Evolutionary conservation across 345 rosid species (phyloP), one percentile per base, ranked within the genome.

Genomic region (Rhizophora apiculata): DNA sequence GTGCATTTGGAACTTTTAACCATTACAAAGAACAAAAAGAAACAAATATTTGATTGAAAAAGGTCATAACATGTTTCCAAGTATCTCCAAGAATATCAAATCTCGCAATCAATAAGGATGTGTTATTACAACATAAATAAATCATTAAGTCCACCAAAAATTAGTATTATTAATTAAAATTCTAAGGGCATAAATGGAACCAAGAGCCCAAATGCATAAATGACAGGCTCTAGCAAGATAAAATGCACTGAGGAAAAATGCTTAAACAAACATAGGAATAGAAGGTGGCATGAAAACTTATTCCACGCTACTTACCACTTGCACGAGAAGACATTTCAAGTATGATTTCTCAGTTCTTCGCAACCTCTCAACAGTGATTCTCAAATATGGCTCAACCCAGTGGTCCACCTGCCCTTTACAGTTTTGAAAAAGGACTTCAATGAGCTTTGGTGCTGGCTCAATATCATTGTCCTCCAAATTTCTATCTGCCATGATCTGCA

Each of bases 351-450:
- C 90, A n/a, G 96, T 80, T 68, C 88, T 85, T 46, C 82, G 89
- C 76, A 96, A 83, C 65, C 96, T 84, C 71, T 90, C 95, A 74
- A 92, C 80, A 6, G 96, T 88, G 63, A 96, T 80, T 75, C 90
- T 87, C 63, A 96, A 77, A 81, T 89, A 96, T 78, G 99, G 98
- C 74, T 96, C 99, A 74, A 88, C 84, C 97, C 96, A 96, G 4
- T 84, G 98, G 84, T 96, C 99, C 80, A 96, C 98, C 78, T 90
- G 98, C 62, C 98, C 99, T 82, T 82, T 89, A 81, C 98, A 90
- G 75, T 96, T 92, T 84, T 96, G 99, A 73, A 96, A 89, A 78
- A 96, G 88, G 62, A 96, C 98, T 79, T 92, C 91, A 75, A 96
- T 89, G 69, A 96, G 95, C 84, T 96, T 96, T 74, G 99, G 99